These are phyloP conservation scores for Alternaria brassicicola DNA, from an alignment of 2,329 filamentous ascomycete genomes.

Conservation along the genomic window DNA sequence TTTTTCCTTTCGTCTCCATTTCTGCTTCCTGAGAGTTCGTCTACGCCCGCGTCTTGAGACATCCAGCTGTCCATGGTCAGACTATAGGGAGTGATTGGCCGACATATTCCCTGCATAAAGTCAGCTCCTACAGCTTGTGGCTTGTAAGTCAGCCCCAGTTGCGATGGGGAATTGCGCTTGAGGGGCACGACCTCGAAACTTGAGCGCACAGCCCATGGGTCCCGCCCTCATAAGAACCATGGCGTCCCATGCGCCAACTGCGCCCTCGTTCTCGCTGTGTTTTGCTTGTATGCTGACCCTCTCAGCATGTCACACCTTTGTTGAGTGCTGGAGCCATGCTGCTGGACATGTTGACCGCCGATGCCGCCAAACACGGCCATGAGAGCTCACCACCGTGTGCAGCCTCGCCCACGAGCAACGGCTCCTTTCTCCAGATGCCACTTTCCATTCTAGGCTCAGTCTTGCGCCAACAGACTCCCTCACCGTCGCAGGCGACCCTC, in stretches of 20 bases:
- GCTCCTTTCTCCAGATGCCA: constrained; percentile 42
- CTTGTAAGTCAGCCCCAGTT: constrained; percentile 35
- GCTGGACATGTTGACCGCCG: constrained; percentile 48
- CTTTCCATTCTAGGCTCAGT: constrained; percentile 43
- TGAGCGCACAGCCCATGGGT: constrained; percentile 29
- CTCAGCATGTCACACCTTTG: constrained; percentile 27
- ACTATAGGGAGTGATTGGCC: constrained; percentile 11
- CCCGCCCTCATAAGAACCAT: constrained; percentile 21
- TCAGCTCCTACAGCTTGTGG: constrained; percentile 31
- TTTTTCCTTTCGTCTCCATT: background rate
- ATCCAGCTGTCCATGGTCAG: constrained; percentile 1
- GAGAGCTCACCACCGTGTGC: constrained; percentile 34
- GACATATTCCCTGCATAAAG: constrained; percentile 20
- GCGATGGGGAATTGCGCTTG: constrained; percentile 16
- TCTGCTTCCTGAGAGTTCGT: background rate
- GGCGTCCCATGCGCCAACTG: constrained; percentile 19
- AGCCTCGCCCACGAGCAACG: constrained; percentile 27
- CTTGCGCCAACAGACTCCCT: constrained; percentile 32
- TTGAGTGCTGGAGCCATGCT: constrained; percentile 36
- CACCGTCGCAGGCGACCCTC: constrained; percentile 17
- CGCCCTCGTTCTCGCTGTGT: constrained; percentile 12
- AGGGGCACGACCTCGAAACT: constrained; percentile 26
- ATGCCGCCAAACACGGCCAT: constrained; percentile 44
- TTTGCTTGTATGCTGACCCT: constrained; percentile 20
- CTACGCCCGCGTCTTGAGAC: background rate